Evolutionary conservation across 108 stramenopile genomes (phyloP).

Genomic region (Skeletonema tropicum): DNA sequence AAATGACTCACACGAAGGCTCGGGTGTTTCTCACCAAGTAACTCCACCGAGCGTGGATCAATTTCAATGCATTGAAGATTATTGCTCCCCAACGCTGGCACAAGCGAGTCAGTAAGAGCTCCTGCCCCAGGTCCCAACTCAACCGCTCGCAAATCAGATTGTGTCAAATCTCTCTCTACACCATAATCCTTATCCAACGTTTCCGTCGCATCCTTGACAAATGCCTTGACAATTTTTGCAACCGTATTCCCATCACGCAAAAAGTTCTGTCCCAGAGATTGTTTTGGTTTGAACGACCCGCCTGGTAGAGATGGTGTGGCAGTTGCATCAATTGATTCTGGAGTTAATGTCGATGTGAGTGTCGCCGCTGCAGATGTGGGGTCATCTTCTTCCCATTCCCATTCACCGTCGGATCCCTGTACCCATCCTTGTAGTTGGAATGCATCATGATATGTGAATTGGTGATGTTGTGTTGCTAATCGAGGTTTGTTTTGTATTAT

Average conservation of each 20-base stretch:
- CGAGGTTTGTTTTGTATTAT: constrained; percentile 1
- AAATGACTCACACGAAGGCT: constrained; percentile 57
- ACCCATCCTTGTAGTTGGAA: constrained; percentile 65
- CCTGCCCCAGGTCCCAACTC: constrained; percentile 97
- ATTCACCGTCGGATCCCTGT: constrained; percentile 75
- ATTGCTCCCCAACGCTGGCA: constrained; percentile 39
- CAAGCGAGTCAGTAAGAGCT: constrained; percentile 88
- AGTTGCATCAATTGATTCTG: constrained; percentile 23
- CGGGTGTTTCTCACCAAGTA: constrained; percentile 77
- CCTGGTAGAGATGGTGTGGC: constrained; percentile 79
- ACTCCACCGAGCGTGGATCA: constrained; percentile 87
- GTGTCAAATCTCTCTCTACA: constrained; percentile 11
- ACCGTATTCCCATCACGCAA: constrained; percentile 95
- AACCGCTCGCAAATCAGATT: constrained; percentile 57
- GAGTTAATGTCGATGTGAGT: constrained; percentile 1
- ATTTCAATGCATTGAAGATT: constrained; percentile 94
- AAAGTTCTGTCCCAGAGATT: constrained; percentile 96
- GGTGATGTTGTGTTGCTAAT: not conserved
- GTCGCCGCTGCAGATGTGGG: constrained; percentile 40
- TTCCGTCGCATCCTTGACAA: constrained; percentile 81
- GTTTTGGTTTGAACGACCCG: constrained; percentile 87
- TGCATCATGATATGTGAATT: not conserved
- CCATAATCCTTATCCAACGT: constrained; percentile 4
- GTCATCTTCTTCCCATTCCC: constrained; percentile 89
- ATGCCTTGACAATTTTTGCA: constrained; percentile 87